Percentiles rank a stretch among this genome's conserved stretches.
Conservation (phyloP, 331 rosid species). For the Arachis monticola region DNA sequence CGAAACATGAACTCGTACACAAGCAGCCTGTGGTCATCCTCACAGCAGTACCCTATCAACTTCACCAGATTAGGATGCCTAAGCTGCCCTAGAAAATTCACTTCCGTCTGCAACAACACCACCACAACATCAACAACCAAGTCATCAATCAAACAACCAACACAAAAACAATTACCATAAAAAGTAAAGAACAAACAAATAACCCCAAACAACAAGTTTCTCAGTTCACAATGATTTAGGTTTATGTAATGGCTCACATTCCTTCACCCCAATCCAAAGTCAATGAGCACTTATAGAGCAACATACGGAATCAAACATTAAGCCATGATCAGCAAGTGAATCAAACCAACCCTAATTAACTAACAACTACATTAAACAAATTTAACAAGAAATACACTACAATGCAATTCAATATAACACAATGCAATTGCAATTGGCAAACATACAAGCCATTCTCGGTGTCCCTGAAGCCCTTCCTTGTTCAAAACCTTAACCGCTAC, state of each 20-base stretch:
- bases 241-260: no score
- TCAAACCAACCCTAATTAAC: neutral
- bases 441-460: slow-evolving; percentile 95
- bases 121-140: neutral
- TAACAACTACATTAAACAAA: neutral
- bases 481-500: slow-evolving; percentile 97
- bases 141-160: neutral
- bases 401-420: neutral
- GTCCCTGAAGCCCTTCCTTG: slow-evolving; percentile 98
- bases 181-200: neutral
- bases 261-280: neutral
- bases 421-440: neutral
- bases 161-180: neutral
- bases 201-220: neutral
- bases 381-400: neutral
- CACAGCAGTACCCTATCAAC: slow-evolving; percentile 98
- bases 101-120: slow-evolving; percentile 71
- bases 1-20: slow-evolving; percentile 99
- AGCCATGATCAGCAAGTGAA: neutral
- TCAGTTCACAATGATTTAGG: neutral
- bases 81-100: slow-evolving; percentile 95
- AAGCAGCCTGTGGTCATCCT: slow-evolving; percentile 95
- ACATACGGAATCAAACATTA: neutral
- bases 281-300: neutral
- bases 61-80: slow-evolving; percentile 99